These are phyloP conservation scores for Zelonia costaricensis DNA, from an alignment of 208 protist genomes.

Conservation along the genomic window DNA sequence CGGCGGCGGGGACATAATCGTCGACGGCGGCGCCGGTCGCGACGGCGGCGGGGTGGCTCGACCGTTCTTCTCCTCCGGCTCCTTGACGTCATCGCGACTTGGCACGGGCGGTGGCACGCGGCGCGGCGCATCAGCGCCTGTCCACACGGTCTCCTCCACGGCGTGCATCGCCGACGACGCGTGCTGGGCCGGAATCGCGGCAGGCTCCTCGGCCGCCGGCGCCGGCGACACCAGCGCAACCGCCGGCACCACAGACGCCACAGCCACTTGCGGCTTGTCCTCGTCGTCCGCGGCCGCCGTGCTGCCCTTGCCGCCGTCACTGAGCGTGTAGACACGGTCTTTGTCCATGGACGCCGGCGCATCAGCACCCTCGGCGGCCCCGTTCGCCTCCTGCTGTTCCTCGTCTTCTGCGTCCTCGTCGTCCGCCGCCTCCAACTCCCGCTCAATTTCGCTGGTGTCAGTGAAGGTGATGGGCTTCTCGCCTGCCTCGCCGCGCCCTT, in stretches of 20 bases:
- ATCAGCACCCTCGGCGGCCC: background rate
- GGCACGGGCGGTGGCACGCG: constrained; percentile 28
- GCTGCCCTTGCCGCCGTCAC: too few species aligned
- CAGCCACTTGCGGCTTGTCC: constrained; percentile 1
- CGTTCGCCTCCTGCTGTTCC: background rate
- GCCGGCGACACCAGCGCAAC: constrained; percentile 1
- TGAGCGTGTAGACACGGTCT: constrained; percentile 2
- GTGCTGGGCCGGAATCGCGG: constrained; percentile 2
- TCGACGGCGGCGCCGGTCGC: constrained; percentile 23
- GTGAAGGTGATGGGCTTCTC: constrained; percentile 24
- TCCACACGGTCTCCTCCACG: background rate
- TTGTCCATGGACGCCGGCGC: constrained; percentile 2
- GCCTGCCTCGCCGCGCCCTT: background rate
- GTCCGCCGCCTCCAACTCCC: background rate
- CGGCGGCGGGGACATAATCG: constrained; percentile 35
- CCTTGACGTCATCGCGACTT: background rate
- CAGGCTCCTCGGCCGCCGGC: background rate
- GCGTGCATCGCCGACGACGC: constrained; percentile 10
- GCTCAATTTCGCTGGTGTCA: constrained; percentile 26
- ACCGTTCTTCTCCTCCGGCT: constrained; percentile 1
- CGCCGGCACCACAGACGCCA: background rate
- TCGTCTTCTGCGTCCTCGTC: background rate
- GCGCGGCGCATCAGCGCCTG: constrained; percentile 2
- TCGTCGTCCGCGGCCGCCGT: constrained; percentile 25
- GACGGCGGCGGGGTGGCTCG: constrained; percentile 16